phyloP scores from a whole-genome alignment of 1,139 yeast genomes.

The Dujonia santamariae region DNA sequence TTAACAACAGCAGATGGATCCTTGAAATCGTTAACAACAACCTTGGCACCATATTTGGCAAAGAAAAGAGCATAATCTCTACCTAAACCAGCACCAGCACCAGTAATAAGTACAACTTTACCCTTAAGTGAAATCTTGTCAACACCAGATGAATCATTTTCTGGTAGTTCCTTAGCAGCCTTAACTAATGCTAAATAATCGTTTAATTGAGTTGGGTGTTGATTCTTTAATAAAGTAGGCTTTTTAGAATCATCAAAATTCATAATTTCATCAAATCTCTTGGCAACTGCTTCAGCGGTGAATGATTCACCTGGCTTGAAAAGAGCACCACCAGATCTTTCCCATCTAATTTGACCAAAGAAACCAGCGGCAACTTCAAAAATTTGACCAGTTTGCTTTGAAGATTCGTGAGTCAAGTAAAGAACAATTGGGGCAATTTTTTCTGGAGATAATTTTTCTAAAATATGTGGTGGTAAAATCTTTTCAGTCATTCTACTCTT shows the following conservation, averaged over 20 bases:
- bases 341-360: slow-evolving; percentile 92
- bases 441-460: slow-evolving; percentile 80
- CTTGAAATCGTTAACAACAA: slow-evolving; percentile 88
- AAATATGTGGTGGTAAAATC: slow-evolving; percentile 79
- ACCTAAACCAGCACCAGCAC: slow-evolving; percentile 96
- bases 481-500: slow-evolving; percentile 95
- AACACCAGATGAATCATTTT: slow-evolving; percentile 54
- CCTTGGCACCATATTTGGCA: slow-evolving; percentile 92
- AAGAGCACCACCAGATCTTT: slow-evolving; percentile 81
- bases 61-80: slow-evolving; percentile 81
- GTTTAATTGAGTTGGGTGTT: slow-evolving; percentile 64
- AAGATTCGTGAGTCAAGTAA: slow-evolving; percentile 68
- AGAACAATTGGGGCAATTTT: slow-evolving; percentile 89
- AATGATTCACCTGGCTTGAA: slow-evolving; percentile 76
- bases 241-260: slow-evolving; percentile 56
- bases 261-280: slow-evolving; percentile 60
- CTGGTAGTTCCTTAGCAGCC: slow-evolving; percentile 51
- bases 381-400: slow-evolving; percentile 60
- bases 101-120: slow-evolving; percentile 89
- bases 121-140: slow-evolving; percentile 61
- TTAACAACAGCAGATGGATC: slow-evolving; percentile 73
- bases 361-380: slow-evolving; percentile 96
- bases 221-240: slow-evolving; percentile 52
- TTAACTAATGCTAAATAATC: slow-evolving; percentile 57
- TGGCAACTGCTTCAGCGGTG: slow-evolving; percentile 83